Percentiles rank a stretch among this genome's conserved stretches.
Conservation (phyloP, 2,329 filamentous ascomycete genomes). For the Orbilia ellipsospora region DNA sequence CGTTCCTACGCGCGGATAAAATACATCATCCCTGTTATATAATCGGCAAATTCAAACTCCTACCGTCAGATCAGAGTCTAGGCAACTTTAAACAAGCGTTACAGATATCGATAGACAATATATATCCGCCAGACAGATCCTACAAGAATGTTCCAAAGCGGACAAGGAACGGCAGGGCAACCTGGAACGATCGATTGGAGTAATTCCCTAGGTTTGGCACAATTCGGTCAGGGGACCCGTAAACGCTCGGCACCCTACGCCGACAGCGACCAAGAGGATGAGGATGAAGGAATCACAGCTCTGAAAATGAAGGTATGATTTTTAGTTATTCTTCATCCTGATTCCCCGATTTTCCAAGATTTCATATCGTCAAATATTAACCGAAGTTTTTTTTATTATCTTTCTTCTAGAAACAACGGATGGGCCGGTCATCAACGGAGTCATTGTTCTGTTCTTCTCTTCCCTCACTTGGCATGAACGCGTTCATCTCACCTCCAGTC, state of each 20-base stretch:
- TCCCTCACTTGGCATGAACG: conserved; percentile 41
- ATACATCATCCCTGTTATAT: too few species aligned
- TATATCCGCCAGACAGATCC: not conserved
- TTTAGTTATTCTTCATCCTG: not conserved
- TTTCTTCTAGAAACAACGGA: conserved; percentile 37
- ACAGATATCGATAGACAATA: not conserved
- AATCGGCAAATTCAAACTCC: too few species aligned
- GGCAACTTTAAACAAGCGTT: not conserved
- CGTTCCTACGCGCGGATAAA: too few species aligned
- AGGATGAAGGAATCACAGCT: conserved; percentile 23
- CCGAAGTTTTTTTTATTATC: not conserved
- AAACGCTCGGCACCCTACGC: conserved; percentile 46
- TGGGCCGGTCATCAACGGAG: conserved; percentile 1
- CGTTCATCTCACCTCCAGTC: conserved; percentile 46
- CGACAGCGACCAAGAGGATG: conserved; percentile 52
- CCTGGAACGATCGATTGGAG: conserved; percentile 18
- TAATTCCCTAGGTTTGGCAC: conserved; percentile 4
- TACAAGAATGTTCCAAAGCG: conserved; percentile 23
- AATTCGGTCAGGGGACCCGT: conserved; percentile 25
- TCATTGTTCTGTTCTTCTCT: conserved; percentile 22
- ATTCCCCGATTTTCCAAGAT: not conserved
- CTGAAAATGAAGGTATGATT: conserved; percentile 31
- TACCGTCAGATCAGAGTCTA: too few species aligned
- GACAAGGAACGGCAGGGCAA: not conserved
- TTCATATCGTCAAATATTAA: not conserved